Conservation (phyloP, 495 filamentous ascomycete species). For the Hypomontagnella monticulosa region DNA sequence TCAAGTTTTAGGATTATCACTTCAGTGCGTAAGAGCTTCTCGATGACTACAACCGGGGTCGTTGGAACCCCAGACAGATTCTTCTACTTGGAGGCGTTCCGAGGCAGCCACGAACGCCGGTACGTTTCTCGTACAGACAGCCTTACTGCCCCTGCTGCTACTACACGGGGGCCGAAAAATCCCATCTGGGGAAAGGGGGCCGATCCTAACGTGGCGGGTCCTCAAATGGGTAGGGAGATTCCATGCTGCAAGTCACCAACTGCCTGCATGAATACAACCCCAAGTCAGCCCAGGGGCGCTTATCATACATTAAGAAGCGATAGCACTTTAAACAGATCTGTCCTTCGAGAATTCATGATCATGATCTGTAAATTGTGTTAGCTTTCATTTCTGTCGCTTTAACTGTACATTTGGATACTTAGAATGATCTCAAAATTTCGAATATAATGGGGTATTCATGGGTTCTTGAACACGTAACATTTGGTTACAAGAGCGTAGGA, state of each 20-base stretch:
- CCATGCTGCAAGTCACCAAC: slow-evolving; percentile 19
- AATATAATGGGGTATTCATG: no score
- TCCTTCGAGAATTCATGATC: not conserved
- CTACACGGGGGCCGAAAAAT: slow-evolving; percentile 20
- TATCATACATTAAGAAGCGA: slow-evolving; percentile 19
- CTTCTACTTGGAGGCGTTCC: slow-evolving; percentile 18
- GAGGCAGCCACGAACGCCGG: slow-evolving; percentile 20
- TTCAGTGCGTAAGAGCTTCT: slow-evolving; percentile 11
- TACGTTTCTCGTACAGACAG: slow-evolving; percentile 23
- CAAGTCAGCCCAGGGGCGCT: slow-evolving; percentile 16
- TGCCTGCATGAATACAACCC: slow-evolving; percentile 19
- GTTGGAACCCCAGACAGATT: slow-evolving; percentile 25
- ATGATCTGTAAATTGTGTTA: not conserved
- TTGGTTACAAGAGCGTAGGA: not conserved
- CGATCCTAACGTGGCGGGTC: slow-evolving; percentile 15
- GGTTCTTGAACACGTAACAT: not conserved
- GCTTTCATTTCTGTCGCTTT: not conserved
- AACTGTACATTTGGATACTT: not conserved
- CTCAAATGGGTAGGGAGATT: not conserved
- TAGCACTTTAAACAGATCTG: slow-evolving; percentile 7
- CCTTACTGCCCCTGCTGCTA: slow-evolving; percentile 30
- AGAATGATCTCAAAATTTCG: not conserved
- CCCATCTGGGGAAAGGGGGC: slow-evolving; percentile 21
- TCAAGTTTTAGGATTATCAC: slow-evolving; percentile 19
- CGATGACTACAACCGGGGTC: slow-evolving; percentile 15